Evolutionary conservation across 192 early-diverging fungal genomes (phyloP), one percentile per base, ranked within the genome.

Genomic region (Podila epigama): DNA sequence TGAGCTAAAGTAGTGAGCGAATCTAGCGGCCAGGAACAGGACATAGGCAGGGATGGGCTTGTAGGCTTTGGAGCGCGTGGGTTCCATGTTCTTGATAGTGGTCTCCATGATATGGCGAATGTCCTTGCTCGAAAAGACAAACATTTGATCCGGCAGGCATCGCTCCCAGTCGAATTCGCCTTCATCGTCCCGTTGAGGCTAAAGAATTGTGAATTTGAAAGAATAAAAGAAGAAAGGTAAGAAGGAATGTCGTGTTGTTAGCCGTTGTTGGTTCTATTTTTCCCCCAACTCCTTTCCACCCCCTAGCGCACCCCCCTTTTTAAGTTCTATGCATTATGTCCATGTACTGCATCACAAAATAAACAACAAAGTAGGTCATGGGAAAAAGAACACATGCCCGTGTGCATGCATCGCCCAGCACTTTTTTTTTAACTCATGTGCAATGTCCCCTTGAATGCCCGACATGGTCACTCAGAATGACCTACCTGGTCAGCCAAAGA

Each of bases 131-230:
- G 90, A 90, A 78, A 97, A 95, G n/a, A 97, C 96, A 84, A 95
- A 92, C 97, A 98, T 98, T 78, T 98, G 95, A 82, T 95, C 92
- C 15, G 89, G 89, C 68, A 87, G 81, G 79, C 95, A 94, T 16
- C 75, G 83, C 51, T 91, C 87, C 94, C 94, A 98, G 58, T 91
- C 85, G 79, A 93, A 95, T 40, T 83, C 68, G n/a, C 75, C 78
- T 32, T 84, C 77, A 33, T 81, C 81, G 32, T 80, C 83, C 13
- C 77, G 72, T 55, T 79, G 60, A 5, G 73, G 73, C 66, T 77
- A 60, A 33, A 57, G n/a, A n/a, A 25, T 6, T 39, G 6, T 22
- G n/a, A n/a, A n/a, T n/a, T n/a, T n/a, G n/a, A n/a, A n/a, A n/a
- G n/a, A n/a, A n/a, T n/a, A n/a, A n/a, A n/a, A n/a, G n/a, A n/a